Base-by-base conservation (phyloP, 371 early-diverging fungal species). In the Zopfochytrium polystomum region DNA sequence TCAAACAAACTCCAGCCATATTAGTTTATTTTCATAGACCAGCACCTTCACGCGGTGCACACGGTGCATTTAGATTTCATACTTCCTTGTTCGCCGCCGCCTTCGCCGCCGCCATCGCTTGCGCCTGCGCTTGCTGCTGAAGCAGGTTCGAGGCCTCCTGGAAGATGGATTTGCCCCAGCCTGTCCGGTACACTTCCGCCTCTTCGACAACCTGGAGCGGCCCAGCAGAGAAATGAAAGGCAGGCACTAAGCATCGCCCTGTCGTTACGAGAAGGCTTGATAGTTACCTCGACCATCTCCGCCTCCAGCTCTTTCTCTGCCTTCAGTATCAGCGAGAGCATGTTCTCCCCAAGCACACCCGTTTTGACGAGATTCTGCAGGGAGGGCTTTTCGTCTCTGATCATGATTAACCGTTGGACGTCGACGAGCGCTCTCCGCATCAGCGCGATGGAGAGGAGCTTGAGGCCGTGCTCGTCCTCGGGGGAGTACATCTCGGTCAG, bases 331-430 rank as follows among this genome's bases (percentile, higher is more conserved):
- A 90, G 86, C 32, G 79, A 85, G 90, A 86, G 84, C 63, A 93
- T 74, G 54, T 91, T 92, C 55, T 96, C 95, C 2, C 92, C 91
- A 52, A 96, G 82, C 7, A 89, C 84, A 3, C 96, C 96, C n/a
- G 82, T 77, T 62, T 87, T 85, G 58, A 93, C 83, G 75, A 96
- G 70, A 38, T 77, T 79, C 30, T 81, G 76, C 58, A 96, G 74
- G 26, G 89, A 83, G 18, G 84, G 86, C 69, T 91, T 92, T 71
- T 94, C 92, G 61, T 89, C 87, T 38, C 89, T 84, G 42, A 96
- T 73, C 58, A 87, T 79, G 6, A 87, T 62, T 11, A 90, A 74
- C 3, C 93, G 85, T 55, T 82, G 75, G 0, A 93, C 89, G 44
- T 87, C 91, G 31, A 86, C 85, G 80, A 91, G 83, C 0, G 93